Evolutionary conservation across 495 filamentous ascomycete species (phyloP).

Genomic region (Trichoderma parareesei): DNA sequence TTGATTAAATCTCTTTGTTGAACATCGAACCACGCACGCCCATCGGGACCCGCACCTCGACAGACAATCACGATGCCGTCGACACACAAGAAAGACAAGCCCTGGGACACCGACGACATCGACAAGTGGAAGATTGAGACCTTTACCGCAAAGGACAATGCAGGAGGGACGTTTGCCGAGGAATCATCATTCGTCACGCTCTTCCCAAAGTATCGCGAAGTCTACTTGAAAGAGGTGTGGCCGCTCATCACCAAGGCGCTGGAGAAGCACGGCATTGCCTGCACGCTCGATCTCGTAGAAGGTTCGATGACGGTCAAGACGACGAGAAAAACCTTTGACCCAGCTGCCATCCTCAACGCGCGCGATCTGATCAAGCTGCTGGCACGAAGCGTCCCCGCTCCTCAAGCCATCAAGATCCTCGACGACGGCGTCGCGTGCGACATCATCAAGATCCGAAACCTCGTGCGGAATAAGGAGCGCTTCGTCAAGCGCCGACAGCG

Average conservation of each 20-base stretch:
- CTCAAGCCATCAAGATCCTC: constrained; percentile 87
- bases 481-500: constrained; percentile 95
- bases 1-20: neutral
- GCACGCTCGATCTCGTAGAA: constrained; percentile 87
- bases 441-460: constrained; percentile 84
- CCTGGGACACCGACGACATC: constrained; percentile 96
- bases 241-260: constrained; percentile 69
- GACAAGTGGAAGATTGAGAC: constrained; percentile 94
- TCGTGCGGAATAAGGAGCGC: constrained; percentile 90
- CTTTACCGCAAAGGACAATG: constrained; percentile 81
- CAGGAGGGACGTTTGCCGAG: constrained; percentile 77
- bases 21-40: neutral
- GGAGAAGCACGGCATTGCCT: constrained; percentile 74
- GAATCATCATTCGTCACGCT: constrained; percentile 82
- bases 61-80: constrained; percentile 61
- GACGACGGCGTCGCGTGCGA: constrained; percentile 85
- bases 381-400: constrained; percentile 83
- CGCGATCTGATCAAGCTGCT: constrained; percentile 91
- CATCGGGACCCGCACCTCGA: neutral
- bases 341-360: constrained; percentile 88
- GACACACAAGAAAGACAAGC: constrained; percentile 88
- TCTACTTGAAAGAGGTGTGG: constrained; percentile 89
- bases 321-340: constrained; percentile 86
- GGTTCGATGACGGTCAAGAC: constrained; percentile 95
- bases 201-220: constrained; percentile 97